Percentiles rank a stretch among this genome's conserved stretches.
Evolutionary conservation across 805 yeast genomes (phyloP).

Genomic region (Teunomyces lycoperdinae): DNA sequence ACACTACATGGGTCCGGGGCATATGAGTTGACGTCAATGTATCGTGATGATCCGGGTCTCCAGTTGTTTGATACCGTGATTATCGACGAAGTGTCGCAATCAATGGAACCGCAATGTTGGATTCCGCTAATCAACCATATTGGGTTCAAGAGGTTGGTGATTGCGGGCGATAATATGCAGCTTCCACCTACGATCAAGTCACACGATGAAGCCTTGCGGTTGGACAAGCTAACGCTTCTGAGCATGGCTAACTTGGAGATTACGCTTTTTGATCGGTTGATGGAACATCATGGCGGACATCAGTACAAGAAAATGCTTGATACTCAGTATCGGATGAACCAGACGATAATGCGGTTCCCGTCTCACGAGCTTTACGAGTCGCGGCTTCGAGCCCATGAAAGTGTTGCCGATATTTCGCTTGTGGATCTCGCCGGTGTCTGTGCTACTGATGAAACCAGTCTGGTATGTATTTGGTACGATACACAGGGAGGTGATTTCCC

Average conservation of each 20-base stretch:
- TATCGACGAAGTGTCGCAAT: conserved; percentile 93
- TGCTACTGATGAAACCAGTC: conserved; percentile 52
- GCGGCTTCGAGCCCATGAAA: conserved; percentile 56
- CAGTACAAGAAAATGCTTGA: conserved; percentile 57
- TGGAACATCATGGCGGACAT: conserved; percentile 41
- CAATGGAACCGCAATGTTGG: conserved; percentile 96
- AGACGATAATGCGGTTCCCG: conserved; percentile 73
- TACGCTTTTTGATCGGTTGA: conserved; percentile 80
- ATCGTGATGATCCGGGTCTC: conserved; percentile 26
- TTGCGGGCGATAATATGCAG: conserved; percentile 94
- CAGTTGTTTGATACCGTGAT: conserved; percentile 73
- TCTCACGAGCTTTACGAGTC: conserved; percentile 64
- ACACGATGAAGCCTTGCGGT: conserved; percentile 17
- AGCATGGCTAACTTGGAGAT: conserved; percentile 48
- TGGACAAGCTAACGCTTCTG: neutral
- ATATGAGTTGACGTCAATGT: conserved; percentile 57
- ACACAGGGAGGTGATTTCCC: conserved; percentile 87
- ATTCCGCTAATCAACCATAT: conserved; percentile 75
- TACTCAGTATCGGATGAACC: conserved; percentile 86
- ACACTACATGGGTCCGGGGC: conserved; percentile 90
- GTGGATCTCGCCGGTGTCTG: conserved; percentile 48
- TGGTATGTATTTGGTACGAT: conserved; percentile 76
- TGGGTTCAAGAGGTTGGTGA: conserved; percentile 54
- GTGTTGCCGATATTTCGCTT: conserved; percentile 53
- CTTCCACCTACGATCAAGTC: conserved; percentile 87